phyloP scores from a whole-genome alignment of 106 monocot genomes.

The Iris macrosiphon region DNA sequence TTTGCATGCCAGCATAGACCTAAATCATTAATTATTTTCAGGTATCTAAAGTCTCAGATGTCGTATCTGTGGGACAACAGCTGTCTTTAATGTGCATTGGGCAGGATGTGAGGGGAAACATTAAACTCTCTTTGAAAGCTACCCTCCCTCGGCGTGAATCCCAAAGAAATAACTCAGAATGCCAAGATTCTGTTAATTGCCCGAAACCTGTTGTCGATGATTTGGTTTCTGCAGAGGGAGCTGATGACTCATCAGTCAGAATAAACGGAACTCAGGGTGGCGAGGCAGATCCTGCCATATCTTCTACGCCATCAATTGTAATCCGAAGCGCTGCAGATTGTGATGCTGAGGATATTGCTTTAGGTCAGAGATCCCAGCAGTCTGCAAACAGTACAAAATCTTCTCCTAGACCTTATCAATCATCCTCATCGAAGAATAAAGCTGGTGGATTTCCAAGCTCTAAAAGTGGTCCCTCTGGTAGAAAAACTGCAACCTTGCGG shows the following conservation, averaged over 20 bases:
- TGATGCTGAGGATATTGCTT: slow-evolving; percentile 35
- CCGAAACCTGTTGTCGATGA: slow-evolving; percentile 19
- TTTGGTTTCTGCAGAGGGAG: slow-evolving; percentile 1
- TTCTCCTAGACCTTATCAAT: slow-evolving; percentile 39
- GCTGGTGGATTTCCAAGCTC: slow-evolving; percentile 3
- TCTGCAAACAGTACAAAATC: slow-evolving; percentile 28
- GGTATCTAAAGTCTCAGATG: slow-evolving; percentile 82
- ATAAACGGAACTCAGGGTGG: slow-evolving; percentile 7
- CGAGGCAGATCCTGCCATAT: slow-evolving; percentile 12
- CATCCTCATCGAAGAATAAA: background rate
- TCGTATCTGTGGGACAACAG: slow-evolving; percentile 67
- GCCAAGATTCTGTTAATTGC: slow-evolving; percentile 15
- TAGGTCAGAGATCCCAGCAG: slow-evolving; percentile 1
- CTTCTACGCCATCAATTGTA: slow-evolving; percentile 46
- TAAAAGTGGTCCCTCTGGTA: slow-evolving; percentile 2
- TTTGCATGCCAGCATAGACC: background rate
- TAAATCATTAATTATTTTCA: slow-evolving; percentile 14
- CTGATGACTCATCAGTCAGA: slow-evolving; percentile 2
- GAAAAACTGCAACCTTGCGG: background rate
- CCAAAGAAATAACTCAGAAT: slow-evolving; percentile 5
- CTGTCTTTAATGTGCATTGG: slow-evolving; percentile 82
- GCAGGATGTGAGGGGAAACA: slow-evolving; percentile 80
- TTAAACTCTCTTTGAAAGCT: slow-evolving; percentile 85
- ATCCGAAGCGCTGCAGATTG: slow-evolving; percentile 75
- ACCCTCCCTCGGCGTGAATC: slow-evolving; percentile 28